Conservation (phyloP, 2,329 filamentous ascomycete genomes). For the Calonectria naviculata region DNA sequence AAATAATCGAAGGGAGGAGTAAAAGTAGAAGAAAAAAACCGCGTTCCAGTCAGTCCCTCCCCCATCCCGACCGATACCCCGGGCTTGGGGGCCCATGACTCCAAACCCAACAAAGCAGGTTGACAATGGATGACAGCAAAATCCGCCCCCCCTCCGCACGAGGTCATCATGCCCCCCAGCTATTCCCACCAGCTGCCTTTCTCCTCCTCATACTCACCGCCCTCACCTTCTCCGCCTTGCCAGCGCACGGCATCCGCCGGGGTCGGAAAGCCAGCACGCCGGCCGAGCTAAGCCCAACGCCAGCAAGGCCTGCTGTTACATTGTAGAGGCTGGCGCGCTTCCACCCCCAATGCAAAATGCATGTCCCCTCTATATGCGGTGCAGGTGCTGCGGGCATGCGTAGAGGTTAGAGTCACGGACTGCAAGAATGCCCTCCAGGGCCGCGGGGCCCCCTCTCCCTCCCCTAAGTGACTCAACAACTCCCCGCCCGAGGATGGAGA, state of each 20-base stretch:
- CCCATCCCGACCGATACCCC: background rate
- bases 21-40: background rate
- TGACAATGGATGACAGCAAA: background rate
- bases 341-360: background rate
- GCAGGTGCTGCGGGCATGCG: background rate
- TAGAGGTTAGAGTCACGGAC: constrained; percentile 15
- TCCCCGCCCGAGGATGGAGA: constrained; percentile 1
- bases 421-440: background rate
- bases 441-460: too few species aligned
- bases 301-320: background rate
- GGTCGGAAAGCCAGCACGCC: background rate
- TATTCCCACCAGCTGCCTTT: constrained; percentile 4
- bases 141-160: background rate
- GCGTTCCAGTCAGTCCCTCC: background rate
- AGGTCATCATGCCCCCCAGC: constrained; percentile 2
- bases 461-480: constrained; percentile 21
- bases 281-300: constrained; percentile 1
- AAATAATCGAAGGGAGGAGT: too few species aligned
- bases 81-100: constrained; percentile 1
- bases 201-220: background rate
- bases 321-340: constrained; percentile 8
- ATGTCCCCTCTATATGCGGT: constrained; percentile 2
- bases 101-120: constrained; percentile 8
- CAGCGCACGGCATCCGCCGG: constrained; percentile 4
- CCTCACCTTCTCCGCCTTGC: constrained; percentile 7